Percentiles rank a stretch among this genome's conserved stretches.
These are phyloP conservation scores for Sphaceloma murrayae DNA, from an alignment of 2,329 filamentous ascomycete genomes.

Conservation along the genomic window DNA sequence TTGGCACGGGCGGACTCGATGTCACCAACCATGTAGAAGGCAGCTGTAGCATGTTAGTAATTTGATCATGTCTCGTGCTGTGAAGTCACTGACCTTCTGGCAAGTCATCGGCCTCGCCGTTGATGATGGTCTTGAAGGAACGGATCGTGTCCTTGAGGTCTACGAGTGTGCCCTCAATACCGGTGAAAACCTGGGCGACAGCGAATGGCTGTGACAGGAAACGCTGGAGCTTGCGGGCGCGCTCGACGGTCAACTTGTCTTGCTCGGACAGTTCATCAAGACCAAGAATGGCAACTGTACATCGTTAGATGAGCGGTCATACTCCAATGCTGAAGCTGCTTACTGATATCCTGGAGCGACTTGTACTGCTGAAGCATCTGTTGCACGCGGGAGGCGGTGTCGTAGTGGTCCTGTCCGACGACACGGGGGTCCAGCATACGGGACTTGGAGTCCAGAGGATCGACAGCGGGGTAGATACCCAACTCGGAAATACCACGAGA, in stretches of 20 bases:
- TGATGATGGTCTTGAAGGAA: conserved; percentile 95
- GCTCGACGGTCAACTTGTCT: conserved; percentile 99
- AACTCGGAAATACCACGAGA: conserved; percentile 99
- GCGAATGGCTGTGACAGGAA: conserved; percentile 99
- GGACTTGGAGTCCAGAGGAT: conserved; percentile 98
- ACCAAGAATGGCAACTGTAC: conserved; percentile 93
- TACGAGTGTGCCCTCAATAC: conserved; percentile 93
- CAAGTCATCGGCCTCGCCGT: conserved; percentile 88
- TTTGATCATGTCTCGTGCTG: background rate
- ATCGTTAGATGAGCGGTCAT: conserved; percentile 39
- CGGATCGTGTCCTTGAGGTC: conserved; percentile 97
- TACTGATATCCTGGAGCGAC: conserved; percentile 92
- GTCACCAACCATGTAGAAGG: conserved; percentile 98
- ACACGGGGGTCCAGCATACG: conserved; percentile 99
- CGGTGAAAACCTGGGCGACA: conserved; percentile 74
- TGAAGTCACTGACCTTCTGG: conserved; percentile 85
- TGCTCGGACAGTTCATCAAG: conserved; percentile 99
- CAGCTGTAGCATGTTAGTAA: conserved; percentile 34
- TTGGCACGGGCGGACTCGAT: conserved; percentile 85
- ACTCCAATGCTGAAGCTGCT: background rate
- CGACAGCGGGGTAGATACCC: conserved; percentile 99
- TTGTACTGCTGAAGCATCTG: conserved; percentile 99
- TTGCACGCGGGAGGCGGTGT: conserved; percentile 88
- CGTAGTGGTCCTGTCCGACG: conserved; percentile 96
- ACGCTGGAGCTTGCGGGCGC: conserved; percentile 99